Evolutionary conservation across 2,329 filamentous ascomycete genomes (phyloP).

Genomic region (Phialocephala sp.): DNA sequence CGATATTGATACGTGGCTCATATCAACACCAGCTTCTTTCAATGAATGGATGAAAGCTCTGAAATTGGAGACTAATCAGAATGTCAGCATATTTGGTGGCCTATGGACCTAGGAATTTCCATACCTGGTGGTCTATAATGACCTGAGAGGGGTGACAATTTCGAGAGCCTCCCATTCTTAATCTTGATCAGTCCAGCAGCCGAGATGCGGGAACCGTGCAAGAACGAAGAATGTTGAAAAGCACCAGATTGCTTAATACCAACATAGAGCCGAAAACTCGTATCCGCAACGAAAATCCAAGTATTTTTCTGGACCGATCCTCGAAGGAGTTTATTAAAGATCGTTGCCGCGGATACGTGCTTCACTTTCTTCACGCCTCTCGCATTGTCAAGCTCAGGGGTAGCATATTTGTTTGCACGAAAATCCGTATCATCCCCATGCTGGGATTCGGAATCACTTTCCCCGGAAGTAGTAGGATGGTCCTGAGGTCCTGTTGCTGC

Average conservation of each 20-base stretch:
- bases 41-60: conserved; percentile 78
- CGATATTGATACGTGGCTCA: conserved; percentile 77
- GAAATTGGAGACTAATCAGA: conserved; percentile 67
- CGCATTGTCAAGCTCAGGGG: conserved; percentile 64
- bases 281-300: conserved; percentile 94
- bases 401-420: conserved; percentile 68
- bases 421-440: conserved; percentile 55
- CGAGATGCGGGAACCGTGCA: conserved; percentile 80
- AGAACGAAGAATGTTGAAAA: conserved; percentile 90
- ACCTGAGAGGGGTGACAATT: conserved; percentile 73
- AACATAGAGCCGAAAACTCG: conserved; percentile 82
- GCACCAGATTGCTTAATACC: conserved; percentile 88
- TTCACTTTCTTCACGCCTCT: conserved; percentile 66
- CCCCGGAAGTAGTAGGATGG: conserved; percentile 35
- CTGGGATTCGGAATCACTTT: conserved; percentile 42
- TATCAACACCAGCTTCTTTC: conserved; percentile 76
- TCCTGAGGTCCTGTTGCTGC: conserved; percentile 32
- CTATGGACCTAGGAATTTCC: not conserved
- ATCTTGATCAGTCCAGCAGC: conserved; percentile 87
- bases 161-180: conserved; percentile 77
- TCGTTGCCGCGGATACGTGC: conserved; percentile 72
- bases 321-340: conserved; percentile 80
- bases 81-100: not conserved
- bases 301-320: conserved; percentile 84
- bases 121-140: conserved; percentile 82